Percentiles rank a stretch among this genome's conserved stretches.
Conservation (phyloP, 106 monocot species). For the Vanilla planifolia region DNA sequence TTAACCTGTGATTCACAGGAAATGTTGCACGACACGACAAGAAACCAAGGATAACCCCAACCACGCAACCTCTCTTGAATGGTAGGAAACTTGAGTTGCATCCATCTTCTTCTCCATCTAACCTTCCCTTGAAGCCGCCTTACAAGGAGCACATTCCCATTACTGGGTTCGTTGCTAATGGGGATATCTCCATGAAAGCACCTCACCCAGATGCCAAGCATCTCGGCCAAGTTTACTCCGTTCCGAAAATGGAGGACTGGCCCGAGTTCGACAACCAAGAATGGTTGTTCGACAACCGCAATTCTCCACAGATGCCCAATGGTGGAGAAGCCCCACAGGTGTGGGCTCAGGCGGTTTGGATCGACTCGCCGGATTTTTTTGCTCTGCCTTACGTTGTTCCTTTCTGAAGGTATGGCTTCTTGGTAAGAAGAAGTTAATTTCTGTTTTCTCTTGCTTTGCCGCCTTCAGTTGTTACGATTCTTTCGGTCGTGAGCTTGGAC, state of each 20-base stretch:
- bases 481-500: background rate
- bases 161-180: slow-evolving; percentile 8
- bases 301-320: slow-evolving; percentile 7
- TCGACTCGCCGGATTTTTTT: slow-evolving; percentile 43
- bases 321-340: slow-evolving; percentile 26
- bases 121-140: slow-evolving; percentile 13
- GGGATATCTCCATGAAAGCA: slow-evolving; percentile 11
- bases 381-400: slow-evolving; percentile 81
- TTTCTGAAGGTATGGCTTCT: slow-evolving; percentile 37
- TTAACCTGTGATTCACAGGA: slow-evolving; percentile 50
- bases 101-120: too few species aligned
- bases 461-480: background rate
- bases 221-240: slow-evolving; percentile 31
- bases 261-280: slow-evolving; percentile 36
- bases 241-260: slow-evolving; percentile 58
- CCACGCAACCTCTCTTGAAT: slow-evolving; percentile 37
- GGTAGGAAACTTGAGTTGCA: slow-evolving; percentile 24
- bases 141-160: slow-evolving; percentile 5
- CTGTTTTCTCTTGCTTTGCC: background rate
- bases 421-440: background rate
- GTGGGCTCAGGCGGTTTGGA: slow-evolving; percentile 47
- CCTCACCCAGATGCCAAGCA: slow-evolving; percentile 65
- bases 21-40: slow-evolving; percentile 41
- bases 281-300: slow-evolving; percentile 42
- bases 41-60: slow-evolving; percentile 25